Evolutionary conservation across 2,329 filamentous ascomycete species (phyloP).

Genomic region (Chaetomium strumarium): DNA sequence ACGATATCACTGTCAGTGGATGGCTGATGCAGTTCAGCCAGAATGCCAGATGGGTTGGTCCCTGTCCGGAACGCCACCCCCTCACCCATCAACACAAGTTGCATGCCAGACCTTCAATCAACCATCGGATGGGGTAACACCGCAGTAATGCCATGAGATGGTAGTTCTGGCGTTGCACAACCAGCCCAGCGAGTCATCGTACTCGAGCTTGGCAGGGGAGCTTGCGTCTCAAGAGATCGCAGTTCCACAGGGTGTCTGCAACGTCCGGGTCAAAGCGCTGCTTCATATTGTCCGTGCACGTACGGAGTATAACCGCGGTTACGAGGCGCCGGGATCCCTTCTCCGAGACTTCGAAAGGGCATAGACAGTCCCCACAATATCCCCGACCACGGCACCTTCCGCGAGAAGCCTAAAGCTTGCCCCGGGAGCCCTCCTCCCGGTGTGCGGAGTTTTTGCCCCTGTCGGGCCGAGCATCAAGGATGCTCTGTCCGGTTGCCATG

Average conservation of each 20-base stretch:
- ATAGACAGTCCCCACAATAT: no score
- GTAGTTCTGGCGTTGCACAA: conserved; percentile 6
- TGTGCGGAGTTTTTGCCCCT: not conserved
- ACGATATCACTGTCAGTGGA: no score
- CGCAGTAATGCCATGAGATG: not conserved
- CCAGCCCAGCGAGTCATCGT: not conserved
- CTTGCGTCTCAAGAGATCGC: no score
- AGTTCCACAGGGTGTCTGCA: no score
- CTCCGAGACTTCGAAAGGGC: not conserved
- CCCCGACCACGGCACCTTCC: no score
- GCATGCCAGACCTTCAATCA: not conserved
- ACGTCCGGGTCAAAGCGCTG: not conserved
- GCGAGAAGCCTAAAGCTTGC: conserved; percentile 17
- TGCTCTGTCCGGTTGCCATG: conserved; percentile 22
- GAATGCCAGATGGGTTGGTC: not conserved
- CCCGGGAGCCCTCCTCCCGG: conserved; percentile 3
- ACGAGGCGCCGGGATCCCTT: not conserved
- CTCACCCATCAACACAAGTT: not conserved
- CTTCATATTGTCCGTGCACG: conserved; percentile 3
- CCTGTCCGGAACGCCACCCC: conserved; percentile 1
- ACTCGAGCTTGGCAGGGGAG: no score
- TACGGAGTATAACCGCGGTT: conserved; percentile 5
- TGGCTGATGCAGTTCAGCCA: conserved; percentile 1
- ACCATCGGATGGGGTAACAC: conserved; percentile 1
- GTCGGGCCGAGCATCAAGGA: conserved; percentile 29